Percentiles rank a stretch among this genome's conserved stretches.
phyloP scores from a whole-genome alignment of 2,329 filamentous ascomycete genomes.

The Alternaria viburni region DNA sequence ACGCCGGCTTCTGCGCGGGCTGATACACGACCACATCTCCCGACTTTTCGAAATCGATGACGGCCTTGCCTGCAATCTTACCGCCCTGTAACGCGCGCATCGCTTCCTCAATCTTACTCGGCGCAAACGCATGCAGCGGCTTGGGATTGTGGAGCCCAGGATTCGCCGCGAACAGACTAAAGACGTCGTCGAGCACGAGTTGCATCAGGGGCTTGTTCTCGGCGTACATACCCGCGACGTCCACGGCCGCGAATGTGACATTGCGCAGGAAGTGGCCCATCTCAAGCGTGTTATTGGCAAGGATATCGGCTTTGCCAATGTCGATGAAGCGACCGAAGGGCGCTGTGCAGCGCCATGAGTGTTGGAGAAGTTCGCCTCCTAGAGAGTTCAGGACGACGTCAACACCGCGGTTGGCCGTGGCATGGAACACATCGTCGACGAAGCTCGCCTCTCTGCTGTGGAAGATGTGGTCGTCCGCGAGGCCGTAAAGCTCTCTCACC shows the following conservation, averaged over 20 bases:
- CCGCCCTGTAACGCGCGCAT: conserved; percentile 35
- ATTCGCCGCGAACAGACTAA: conserved; percentile 3
- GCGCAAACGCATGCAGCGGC: conserved; percentile 3
- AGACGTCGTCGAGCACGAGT: conserved; percentile 6
- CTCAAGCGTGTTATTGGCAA: conserved; percentile 13
- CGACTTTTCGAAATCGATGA: conserved; percentile 33
- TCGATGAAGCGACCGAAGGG: conserved; percentile 41
- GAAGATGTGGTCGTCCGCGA: conserved; percentile 44
- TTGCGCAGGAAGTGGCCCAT: conserved; percentile 21
- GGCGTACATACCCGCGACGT: conserved; percentile 1
- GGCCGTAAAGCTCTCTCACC: conserved; percentile 19
- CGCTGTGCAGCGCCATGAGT: conserved; percentile 35
- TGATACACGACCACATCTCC: conserved; percentile 21
- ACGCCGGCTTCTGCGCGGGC: conserved; percentile 1
- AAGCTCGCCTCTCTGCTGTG: conserved; percentile 37
- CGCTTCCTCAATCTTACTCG: conserved; percentile 15
- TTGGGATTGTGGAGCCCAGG: not conserved
- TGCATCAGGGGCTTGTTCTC: conserved; percentile 11
- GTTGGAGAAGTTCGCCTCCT: conserved; percentile 30
- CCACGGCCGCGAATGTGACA: conserved; percentile 10
- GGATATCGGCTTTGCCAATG: conserved; percentile 27
- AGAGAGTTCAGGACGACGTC: conserved; percentile 46
- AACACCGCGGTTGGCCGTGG: conserved; percentile 38
- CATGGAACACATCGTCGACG: conserved; percentile 22
- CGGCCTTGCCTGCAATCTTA: conserved; percentile 49